Evolutionary conservation across 768 basidiomycete species (phyloP).

Genomic region (Coprinellus aureogranulatus): DNA sequence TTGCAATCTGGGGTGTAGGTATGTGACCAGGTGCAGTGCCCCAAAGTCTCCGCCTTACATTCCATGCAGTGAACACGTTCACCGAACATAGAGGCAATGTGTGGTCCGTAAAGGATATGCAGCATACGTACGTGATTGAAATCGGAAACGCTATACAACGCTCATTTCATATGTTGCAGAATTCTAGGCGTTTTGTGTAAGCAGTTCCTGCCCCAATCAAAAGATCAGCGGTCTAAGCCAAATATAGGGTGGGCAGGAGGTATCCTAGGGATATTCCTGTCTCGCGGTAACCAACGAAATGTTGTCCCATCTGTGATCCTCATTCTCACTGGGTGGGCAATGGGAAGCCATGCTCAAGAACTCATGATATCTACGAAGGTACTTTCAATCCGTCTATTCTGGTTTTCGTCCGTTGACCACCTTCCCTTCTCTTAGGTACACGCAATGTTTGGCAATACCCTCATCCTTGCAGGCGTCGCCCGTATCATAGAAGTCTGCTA

Average conservation of each 20-base stretch:
- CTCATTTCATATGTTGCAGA: constrained; percentile 31
- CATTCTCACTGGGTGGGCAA: constrained; percentile 90
- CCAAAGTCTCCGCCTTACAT: neutral
- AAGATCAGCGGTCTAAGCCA: too few relatives aligned
- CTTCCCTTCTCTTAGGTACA: constrained; percentile 56
- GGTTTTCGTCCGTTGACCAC: neutral
- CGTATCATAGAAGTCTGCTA: constrained; percentile 86
- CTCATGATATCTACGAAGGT: constrained; percentile 84
- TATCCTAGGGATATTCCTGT: constrained; percentile 79
- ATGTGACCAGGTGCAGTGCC: constrained; percentile 17
- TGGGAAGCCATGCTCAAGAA: constrained; percentile 86
- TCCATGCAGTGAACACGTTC: constrained; percentile 76
- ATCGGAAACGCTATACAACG: neutral
- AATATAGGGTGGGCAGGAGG: constrained; percentile 87
- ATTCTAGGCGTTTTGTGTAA: constrained; percentile 72
- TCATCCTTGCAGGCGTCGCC: constrained; percentile 78
- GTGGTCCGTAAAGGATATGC: constrained; percentile 94
- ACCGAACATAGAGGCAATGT: constrained; percentile 79
- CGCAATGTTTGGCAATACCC: constrained; percentile 75
- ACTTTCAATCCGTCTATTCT: neutral
- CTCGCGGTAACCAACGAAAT: constrained; percentile 77
- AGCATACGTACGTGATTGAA: constrained; percentile 69
- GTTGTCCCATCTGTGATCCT: constrained; percentile 82
- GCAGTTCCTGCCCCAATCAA: too few relatives aligned
- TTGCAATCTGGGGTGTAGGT: constrained; percentile 63